Percentiles rank a stretch among this genome's conserved stretches.
Conservation (phyloP, 176 grass and related monocot genomes). For the Paspalum vaginatum region DNA sequence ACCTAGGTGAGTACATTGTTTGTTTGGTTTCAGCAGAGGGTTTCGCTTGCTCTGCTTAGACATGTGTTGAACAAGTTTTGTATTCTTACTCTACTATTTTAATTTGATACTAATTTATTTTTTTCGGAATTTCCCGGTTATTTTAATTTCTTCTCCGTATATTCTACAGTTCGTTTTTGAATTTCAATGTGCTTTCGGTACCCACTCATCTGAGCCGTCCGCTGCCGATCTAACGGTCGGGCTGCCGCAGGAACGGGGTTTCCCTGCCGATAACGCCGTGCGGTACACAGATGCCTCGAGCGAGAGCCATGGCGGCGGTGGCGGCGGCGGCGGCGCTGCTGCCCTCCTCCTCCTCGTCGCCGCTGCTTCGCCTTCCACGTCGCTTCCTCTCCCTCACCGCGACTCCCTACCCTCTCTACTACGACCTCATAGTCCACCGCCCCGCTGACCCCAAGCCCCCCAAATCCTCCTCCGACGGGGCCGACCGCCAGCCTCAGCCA, state of each 20-base stretch:
- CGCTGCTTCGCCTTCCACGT: conserved; percentile 3
- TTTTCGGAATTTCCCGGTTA: no score
- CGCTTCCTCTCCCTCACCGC: conserved; percentile 69
- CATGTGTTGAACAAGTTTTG: no score
- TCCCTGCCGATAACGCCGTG: background rate
- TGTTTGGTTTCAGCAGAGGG: no score
- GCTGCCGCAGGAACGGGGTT: background rate
- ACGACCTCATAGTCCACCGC: conserved; percentile 79
- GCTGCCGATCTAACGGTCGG: background rate
- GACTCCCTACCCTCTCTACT: conserved; percentile 87
- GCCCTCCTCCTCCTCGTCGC: conserved; percentile 24
- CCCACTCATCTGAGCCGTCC: background rate
- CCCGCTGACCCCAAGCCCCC: conserved; percentile 47
- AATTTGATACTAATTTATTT: no score
- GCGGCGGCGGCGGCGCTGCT: conserved; percentile 28
- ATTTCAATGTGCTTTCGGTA: no score
- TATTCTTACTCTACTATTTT: no score
- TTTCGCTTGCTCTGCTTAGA: no score
- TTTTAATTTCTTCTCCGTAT: no score
- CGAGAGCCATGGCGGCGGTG: conserved; percentile 37
- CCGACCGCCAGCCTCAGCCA: background rate
- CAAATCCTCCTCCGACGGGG: conserved; percentile 22
- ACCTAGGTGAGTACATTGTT: no score
- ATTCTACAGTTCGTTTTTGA: no score
- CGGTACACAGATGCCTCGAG: conserved; percentile 41